phyloP scores from a whole-genome alignment of 1,284 basidiomycete genomes.

The Cutaneotrichosporon dermatis region DNA sequence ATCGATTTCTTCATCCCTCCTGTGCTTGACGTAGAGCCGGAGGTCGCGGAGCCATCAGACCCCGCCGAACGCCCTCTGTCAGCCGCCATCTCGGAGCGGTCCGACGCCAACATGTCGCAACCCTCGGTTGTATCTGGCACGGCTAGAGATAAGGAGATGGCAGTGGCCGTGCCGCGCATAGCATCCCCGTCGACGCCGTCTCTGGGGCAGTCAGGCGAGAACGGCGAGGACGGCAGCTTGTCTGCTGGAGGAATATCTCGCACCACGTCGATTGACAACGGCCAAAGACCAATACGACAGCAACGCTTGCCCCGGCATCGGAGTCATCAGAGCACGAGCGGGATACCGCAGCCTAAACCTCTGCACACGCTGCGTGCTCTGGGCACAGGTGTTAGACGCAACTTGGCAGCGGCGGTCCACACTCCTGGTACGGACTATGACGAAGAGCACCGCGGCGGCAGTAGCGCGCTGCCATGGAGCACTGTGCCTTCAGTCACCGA shows the following conservation, averaged over 20 bases:
- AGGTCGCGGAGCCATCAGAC: background rate
- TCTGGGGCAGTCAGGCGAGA: background rate
- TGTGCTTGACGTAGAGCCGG: background rate
- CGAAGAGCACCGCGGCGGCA: background rate
- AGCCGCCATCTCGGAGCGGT: background rate
- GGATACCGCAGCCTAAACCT: background rate
- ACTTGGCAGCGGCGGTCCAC: background rate
- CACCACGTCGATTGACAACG: constrained; percentile 3
- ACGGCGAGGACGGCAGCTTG: background rate
- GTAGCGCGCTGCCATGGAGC: background rate
- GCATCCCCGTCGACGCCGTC: constrained; percentile 2
- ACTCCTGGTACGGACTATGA: background rate
- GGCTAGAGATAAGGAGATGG: background rate
- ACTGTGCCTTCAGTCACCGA: background rate
- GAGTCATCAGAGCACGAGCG: constrained; percentile 1
- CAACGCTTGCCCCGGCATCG: background rate
- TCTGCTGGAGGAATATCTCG: constrained; percentile 4
- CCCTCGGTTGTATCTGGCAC: constrained; percentile 1
- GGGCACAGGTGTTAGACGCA: background rate
- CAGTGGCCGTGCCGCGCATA: background rate
- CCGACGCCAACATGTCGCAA: constrained; percentile 8
- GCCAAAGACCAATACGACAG: too few relatives aligned
- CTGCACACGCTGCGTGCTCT: background rate
- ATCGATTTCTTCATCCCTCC: constrained; percentile 45
- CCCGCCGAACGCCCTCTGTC: too few relatives aligned